Evolutionary conservation across 208 protist species (phyloP), one percentile per base, ranked within the genome.

Genomic region (Trypanosomatidae sp.): DNA sequence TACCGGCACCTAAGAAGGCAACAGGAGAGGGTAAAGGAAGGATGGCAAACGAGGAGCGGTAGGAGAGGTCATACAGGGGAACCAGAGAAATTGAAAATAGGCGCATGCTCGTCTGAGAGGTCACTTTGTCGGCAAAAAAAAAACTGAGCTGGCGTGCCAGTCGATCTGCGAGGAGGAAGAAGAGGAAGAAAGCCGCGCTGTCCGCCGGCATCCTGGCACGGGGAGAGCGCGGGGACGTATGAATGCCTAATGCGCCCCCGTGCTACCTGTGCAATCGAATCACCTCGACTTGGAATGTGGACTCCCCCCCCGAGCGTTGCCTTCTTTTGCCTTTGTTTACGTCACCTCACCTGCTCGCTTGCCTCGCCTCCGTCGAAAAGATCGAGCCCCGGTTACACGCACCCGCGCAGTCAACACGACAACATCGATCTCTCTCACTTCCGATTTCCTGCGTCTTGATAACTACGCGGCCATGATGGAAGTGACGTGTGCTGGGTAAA

Each of bases 21-120:
- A 47, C 30, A 25, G 46, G 17, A 77, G 71, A 76, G 59, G 74
- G 67, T 59, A 15, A 65, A 47, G 36, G 36, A 44, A 0, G 6
- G 33, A 19, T 12, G 53, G 39, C 36, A 47, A 30, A n/a, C n/a
- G 59, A 64, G 22, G 36, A 25, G 33, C 12, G n/a, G 59, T 28
- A 3, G 33, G 30, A 19, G 33, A 53, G 12, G 19, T 25, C 49
- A 53, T 3, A 25, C 49, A 25, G 6, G 49, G 12, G 7, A n/a
- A 25, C 19, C 8, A n/a, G 3, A 53, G 7, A 13, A 13, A 53
- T 53, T 10, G 49, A 53, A 25, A 15, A n/a, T 10, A 53, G 5
- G 19, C 49, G 9, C 19, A 19, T 53, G 49, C 19, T 25, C 49
- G 1, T 10, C 5, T 53, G 49, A 25, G 6, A n/a, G n/a, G 49